Evolutionary conservation across 2,329 filamentous ascomycete species (phyloP).

Genomic region (Fusarium floridanum): DNA sequence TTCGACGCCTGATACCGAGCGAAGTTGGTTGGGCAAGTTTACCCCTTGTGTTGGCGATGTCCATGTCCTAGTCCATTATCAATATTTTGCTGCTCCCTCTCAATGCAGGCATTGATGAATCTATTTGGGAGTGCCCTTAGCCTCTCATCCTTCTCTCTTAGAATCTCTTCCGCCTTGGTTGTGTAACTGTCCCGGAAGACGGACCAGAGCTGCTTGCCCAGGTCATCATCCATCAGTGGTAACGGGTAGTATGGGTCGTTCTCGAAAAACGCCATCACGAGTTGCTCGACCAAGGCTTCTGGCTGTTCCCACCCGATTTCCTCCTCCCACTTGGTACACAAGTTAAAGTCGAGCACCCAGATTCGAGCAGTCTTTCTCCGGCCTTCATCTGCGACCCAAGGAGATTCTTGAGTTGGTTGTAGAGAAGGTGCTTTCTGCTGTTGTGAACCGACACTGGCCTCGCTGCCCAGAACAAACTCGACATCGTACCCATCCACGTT

Average conservation of each 20-base stretch:
- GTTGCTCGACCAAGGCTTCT: constrained; percentile 27
- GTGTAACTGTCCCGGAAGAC: constrained; percentile 18
- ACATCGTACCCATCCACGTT: constrained; percentile 38
- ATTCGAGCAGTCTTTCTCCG: neutral
- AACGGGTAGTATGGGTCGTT: constrained; percentile 46
- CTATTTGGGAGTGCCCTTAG: neutral
- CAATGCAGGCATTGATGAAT: constrained; percentile 1
- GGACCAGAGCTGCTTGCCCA: constrained; percentile 30
- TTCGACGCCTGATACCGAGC: neutral
- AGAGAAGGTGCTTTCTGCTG: neutral
- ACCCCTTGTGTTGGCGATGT: neutral
- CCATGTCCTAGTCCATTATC: constrained; percentile 4
- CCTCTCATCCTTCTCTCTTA: neutral
- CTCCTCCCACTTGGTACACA: constrained; percentile 25
- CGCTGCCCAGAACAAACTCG: constrained; percentile 40
- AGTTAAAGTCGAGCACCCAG: constrained; percentile 44
- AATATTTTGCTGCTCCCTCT: neutral
- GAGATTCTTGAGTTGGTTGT: neutral
- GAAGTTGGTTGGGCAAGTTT: neutral
- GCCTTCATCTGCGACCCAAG: neutral
- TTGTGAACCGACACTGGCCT: neutral
- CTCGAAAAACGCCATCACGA: constrained; percentile 37
- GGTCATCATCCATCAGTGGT: constrained; percentile 20
- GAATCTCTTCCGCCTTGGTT: neutral
- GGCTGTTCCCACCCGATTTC: constrained; percentile 13